Base-by-base conservation (phyloP, 129 eudicot genomes). In the Flaveria linearis region DNA sequence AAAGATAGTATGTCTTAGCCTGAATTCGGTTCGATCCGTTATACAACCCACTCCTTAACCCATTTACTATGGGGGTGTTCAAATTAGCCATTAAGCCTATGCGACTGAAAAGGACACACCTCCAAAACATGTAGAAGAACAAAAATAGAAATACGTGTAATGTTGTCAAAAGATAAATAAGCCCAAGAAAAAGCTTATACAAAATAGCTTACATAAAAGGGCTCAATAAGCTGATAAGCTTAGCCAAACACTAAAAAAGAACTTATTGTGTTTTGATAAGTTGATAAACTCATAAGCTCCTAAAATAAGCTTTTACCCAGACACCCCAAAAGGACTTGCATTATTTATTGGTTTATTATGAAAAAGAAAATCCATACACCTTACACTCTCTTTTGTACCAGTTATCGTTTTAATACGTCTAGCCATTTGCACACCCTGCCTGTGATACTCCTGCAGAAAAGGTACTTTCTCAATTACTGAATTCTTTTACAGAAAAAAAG, bases 341-440 rank as follows among this genome's bases (percentile, higher is more conserved):
- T 25, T 36, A 77, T 26, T 22, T 16, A 62, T 9, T 47, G 63
- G 14, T 14, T 18, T 68, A 47, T 23, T 17, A 18, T 51, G 56
- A 47, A 56, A 61, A 74, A 75, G 7, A 11, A 5, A 25, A 43
- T 26, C 52, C 69, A 51, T 82, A 84, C 75, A 93, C 98, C 96
- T 90, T 65, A 93, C 90, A 52, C 73, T 88, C 62, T 88, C 98
- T 69, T 75, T 72, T 62, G 96, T 69, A 57, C 96, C 98, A 6
- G 83, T 80, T 72, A 88, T 84, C 10, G 85, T 80, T 80, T 75
- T 87, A 75, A 93, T 87, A 64, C 69, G 84, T 78, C 98, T 84
- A 50, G 76, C 82, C 62, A 93, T 88, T 69, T 77, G 80, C 74
- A 46, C 70, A 72, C 76, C 97, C 79, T 86, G 92, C 57, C 64